Evolutionary conservation across 2,329 filamentous ascomycete species (phyloP), one percentile per base, ranked within the genome.

Genomic region (Fusarium sterilihyphosum): DNA sequence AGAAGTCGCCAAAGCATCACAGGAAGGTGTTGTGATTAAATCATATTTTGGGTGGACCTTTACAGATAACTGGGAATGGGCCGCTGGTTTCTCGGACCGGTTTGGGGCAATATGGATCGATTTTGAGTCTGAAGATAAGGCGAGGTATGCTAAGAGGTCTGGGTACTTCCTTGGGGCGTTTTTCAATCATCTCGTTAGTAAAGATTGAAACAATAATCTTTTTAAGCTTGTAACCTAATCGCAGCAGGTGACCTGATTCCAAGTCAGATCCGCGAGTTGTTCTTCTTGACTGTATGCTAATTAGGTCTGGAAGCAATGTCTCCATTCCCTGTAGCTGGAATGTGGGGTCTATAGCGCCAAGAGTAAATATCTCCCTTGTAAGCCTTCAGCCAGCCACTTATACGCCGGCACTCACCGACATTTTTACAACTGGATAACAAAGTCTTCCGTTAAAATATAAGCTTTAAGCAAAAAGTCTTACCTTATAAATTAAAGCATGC

Each of bases 41-140:
- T 82, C 80, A 4, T 85, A 84, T 60, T 85, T 85, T 65, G 83
- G 77, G 0, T 85, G 83, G 83, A 84, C 82, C 1, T 84, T 85
- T 47, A 81, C 80, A 0, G 83, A 85, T 60, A 85, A 85, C n/a
- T 84, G 83, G 83, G 81, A 85, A 67, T 85, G 84, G 84, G 81
- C 83, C n/a, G 82, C 81, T 3, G 84, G 84, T 0, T 84, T 77
- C 61, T 81, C 80, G 0, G 82, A 84, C 65, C 75, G 83, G 2
- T 85, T 85, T 46, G 83, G 84, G 1, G 80, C 80, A 14, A 83
- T 82, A 1, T 85, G 82, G 82, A 78, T 85, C 10, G 83, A 85
- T 61, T 84, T 82, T 53, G 65, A 73, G 33, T 50, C 65, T 29
- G 64, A 74, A 0, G 56, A 69, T 26, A 73, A 63, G 58, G 61